phyloP scores from a whole-genome alignment of 2,329 filamentous ascomycete species.

The Neofusicoccum umdonicola region DNA sequence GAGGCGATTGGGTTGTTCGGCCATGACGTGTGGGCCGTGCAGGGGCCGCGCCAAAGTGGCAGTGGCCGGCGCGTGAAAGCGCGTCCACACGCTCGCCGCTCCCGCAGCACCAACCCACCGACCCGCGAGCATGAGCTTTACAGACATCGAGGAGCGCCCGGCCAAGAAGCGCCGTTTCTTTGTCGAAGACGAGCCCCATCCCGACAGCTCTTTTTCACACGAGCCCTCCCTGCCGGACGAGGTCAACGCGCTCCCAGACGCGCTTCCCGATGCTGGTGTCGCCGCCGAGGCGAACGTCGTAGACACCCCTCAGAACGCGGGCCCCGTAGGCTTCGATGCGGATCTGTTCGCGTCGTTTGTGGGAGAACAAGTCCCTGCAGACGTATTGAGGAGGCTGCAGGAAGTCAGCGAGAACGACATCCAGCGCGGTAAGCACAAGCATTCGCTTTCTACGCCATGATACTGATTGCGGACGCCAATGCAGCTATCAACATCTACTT shows the following conservation, averaged over 20 bases:
- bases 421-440: slow-evolving; percentile 44
- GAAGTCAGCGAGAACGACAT: slow-evolving; percentile 53
- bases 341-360: slow-evolving; percentile 57
- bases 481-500: slow-evolving; percentile 63
- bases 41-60: slow-evolving; percentile 24
- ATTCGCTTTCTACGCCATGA: background rate
- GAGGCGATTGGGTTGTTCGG: slow-evolving; percentile 8
- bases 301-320: slow-evolving; percentile 19
- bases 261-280: slow-evolving; percentile 19
- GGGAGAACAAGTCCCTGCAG: slow-evolving; percentile 49
- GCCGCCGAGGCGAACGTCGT: slow-evolving; percentile 5
- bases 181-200: slow-evolving; percentile 44
- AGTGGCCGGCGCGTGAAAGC: background rate
- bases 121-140: slow-evolving; percentile 33
- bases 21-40: slow-evolving; percentile 12
- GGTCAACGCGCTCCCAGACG: slow-evolving; percentile 29
- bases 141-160: slow-evolving; percentile 53
- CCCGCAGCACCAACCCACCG: background rate
- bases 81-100: slow-evolving; percentile 3
- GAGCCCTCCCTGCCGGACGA: slow-evolving; percentile 34
- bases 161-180: slow-evolving; percentile 65
- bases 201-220: slow-evolving; percentile 14
- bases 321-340: slow-evolving; percentile 50
- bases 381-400: slow-evolving; percentile 49
- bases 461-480: background rate